Percentiles rank a stretch among this genome's conserved stretches.
phyloP scores from a whole-genome alignment of 805 yeast species.

The Metschnikowia noctiluminum region DNA sequence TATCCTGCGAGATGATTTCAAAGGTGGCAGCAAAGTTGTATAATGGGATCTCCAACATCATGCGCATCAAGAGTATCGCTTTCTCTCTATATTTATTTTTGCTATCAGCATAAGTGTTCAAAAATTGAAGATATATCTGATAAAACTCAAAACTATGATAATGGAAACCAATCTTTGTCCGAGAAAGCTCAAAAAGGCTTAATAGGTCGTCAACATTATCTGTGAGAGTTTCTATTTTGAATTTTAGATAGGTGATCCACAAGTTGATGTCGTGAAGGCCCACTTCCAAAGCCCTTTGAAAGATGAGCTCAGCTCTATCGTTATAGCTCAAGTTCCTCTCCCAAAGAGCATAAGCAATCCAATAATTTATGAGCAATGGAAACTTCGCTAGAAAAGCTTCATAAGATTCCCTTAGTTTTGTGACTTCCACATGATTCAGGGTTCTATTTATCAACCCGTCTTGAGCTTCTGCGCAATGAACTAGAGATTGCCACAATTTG shows the following conservation, averaged over 20 bases:
- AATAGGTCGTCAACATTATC: constrained; percentile 30
- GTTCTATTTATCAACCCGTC: constrained; percentile 32
- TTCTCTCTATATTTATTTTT: constrained; percentile 27
- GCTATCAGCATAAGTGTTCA: constrained; percentile 27
- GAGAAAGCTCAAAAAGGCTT: constrained; percentile 43
- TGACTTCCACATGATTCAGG: constrained; percentile 26
- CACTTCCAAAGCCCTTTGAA: constrained; percentile 23
- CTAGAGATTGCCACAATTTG: constrained; percentile 35
- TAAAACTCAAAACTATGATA: constrained; percentile 51
- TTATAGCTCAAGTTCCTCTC: constrained; percentile 45
- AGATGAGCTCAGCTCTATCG: constrained; percentile 30
- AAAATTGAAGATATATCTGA: constrained; percentile 44
- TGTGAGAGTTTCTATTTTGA: constrained; percentile 32
- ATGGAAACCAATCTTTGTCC: constrained; percentile 49
- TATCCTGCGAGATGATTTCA: constrained; percentile 27
- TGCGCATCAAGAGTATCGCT: constrained; percentile 43
- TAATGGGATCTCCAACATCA: constrained; percentile 52
- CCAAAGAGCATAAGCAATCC: constrained; percentile 54
- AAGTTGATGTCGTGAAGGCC: constrained; percentile 45
- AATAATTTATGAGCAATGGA: constrained; percentile 52
- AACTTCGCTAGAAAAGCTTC: constrained; percentile 42
- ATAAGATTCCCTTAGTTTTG: constrained; percentile 37
- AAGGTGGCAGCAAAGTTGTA: constrained; percentile 44
- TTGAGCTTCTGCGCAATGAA: constrained; percentile 29
- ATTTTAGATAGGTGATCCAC: constrained; percentile 50